A percentile compares a stretch with the other conserved stretches of the same genome.
These are phyloP conservation scores for Abrus pulchellus DNA, from an alignment of 306 rosid species.

Conservation along the genomic window DNA sequence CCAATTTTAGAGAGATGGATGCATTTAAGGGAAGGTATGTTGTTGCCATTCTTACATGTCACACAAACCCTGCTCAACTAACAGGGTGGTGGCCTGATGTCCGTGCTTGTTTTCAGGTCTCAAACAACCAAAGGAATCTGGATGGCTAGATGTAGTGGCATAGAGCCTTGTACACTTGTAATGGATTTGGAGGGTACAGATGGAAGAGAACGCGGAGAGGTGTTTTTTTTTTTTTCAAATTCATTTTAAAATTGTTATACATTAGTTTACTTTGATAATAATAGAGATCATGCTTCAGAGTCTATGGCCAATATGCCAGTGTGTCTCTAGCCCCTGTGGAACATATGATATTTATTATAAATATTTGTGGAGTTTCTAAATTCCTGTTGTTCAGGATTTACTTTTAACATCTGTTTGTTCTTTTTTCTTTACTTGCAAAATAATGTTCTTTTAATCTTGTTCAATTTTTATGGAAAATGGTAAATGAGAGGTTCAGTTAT, in stretches of 20 bases:
- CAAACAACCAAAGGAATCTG: conserved; percentile 99
- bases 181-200: conserved; percentile 99
- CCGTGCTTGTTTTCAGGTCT: conserved; percentile 71
- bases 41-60: conserved; percentile 37
- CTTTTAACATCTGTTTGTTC: not conserved
- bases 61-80: conserved; percentile 14
- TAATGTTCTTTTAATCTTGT: not conserved
- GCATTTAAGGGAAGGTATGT: conserved; percentile 94
- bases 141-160: conserved; percentile 90
- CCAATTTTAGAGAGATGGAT: conserved; percentile 98
- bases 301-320: conserved; percentile 13
- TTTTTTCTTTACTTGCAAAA: not conserved
- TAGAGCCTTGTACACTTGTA: conserved; percentile 93
- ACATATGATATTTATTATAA: conserved; percentile 1
- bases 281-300: conserved; percentile 7
- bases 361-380: not conserved
- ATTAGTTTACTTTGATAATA: conserved; percentile 31
- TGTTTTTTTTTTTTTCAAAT: conserved; percentile 38
- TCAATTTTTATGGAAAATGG: not conserved
- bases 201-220: conserved; percentile 99
- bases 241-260: not conserved
- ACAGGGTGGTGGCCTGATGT: conserved; percentile 28
- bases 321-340: conserved; percentile 31
- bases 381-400: conserved; percentile 31
- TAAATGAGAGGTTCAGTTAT: not conserved